These are phyloP conservation scores for Sporisorium sorghi DNA, from an alignment of 1,284 basidiomycete species.

Conservation along the genomic window DNA sequence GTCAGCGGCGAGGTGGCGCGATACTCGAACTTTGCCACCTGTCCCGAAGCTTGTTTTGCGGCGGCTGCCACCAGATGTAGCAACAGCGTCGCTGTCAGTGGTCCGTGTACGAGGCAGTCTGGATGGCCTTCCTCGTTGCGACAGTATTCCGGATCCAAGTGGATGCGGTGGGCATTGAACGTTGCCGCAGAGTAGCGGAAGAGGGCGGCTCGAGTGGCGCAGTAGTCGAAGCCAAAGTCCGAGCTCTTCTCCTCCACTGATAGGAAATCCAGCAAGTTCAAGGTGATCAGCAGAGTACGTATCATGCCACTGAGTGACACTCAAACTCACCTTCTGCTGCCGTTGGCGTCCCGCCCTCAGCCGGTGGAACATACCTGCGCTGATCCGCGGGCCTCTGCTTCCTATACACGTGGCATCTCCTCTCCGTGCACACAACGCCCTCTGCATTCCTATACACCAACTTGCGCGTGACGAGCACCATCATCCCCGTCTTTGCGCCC, in stretches of 20 bases:
- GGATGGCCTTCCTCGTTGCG: slow-evolving; percentile 58
- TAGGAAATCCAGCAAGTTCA: background rate
- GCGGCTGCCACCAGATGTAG: slow-evolving; percentile 28
- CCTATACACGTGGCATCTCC: slow-evolving; percentile 41
- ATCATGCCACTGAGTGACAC: background rate
- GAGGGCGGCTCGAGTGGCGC: slow-evolving; percentile 48
- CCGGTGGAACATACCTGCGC: slow-evolving; percentile 21
- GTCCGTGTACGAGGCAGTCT: slow-evolving; percentile 59
- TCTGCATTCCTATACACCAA: slow-evolving; percentile 18
- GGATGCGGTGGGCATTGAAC: slow-evolving; percentile 65
- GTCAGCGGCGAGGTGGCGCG: slow-evolving; percentile 52
- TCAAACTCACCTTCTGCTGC: slow-evolving; percentile 21
- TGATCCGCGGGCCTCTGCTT: slow-evolving; percentile 30
- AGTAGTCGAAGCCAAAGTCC: slow-evolving; percentile 48
- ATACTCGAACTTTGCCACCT: slow-evolving; percentile 42
- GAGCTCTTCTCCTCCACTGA: slow-evolving; percentile 38
- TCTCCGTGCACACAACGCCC: slow-evolving; percentile 32
- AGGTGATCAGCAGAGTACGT: background rate
- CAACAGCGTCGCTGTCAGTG: slow-evolving; percentile 54
- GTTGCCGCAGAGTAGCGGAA: slow-evolving; percentile 67
- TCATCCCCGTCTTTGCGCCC: slow-evolving; percentile 41
- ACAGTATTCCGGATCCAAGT: slow-evolving; percentile 60
- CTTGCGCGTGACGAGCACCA: slow-evolving; percentile 45
- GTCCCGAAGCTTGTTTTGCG: slow-evolving; percentile 1
- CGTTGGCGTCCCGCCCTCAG: slow-evolving; percentile 11